Conservation (phyloP, 495 filamentous ascomycete genomes). For the Bathelium albidoporum region DNA sequence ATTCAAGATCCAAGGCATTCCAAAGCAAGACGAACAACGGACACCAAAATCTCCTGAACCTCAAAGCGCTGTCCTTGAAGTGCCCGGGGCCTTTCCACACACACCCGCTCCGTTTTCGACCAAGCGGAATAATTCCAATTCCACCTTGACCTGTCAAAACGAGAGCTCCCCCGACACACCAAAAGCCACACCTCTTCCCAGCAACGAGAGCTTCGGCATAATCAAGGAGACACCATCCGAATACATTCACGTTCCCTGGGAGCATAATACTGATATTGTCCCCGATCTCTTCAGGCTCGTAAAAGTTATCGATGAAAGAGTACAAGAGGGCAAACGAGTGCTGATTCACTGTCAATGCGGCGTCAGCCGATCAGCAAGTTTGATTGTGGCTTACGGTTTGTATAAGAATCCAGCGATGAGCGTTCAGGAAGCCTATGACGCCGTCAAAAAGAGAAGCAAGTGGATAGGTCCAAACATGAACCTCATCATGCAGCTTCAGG, state of each 20-base stretch:
- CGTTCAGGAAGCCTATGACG: constrained; percentile 88
- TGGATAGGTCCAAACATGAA: constrained; percentile 99
- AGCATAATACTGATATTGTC: constrained; percentile 93
- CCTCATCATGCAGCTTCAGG: constrained; percentile 91
- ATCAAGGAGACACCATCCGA: constrained; percentile 51
- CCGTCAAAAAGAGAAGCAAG: constrained; percentile 76
- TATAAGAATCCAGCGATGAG: constrained; percentile 79
- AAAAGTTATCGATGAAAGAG: constrained; percentile 71
- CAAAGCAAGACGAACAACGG: neutral
- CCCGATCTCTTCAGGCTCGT: constrained; percentile 77
- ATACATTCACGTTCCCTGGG: constrained; percentile 94
- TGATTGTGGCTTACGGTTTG: constrained; percentile 92
- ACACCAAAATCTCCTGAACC: constrained; percentile 10
- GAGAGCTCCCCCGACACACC: constrained; percentile 29
- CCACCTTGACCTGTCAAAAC: constrained; percentile 8
- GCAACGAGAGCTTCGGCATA: constrained; percentile 5
- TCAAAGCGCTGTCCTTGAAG: constrained; percentile 22
- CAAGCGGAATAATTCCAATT: neutral
- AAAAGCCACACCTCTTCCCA: constrained; percentile 26
- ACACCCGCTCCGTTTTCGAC: constrained; percentile 6
- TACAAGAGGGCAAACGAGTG: constrained; percentile 71
- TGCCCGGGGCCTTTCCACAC: constrained; percentile 12
- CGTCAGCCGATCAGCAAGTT: constrained; percentile 88
- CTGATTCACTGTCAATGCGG: constrained; percentile 93
- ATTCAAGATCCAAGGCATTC: neutral